Conservation (phyloP, 108 stramenopile genomes). For the Cafeteria roenbergensis region DNA sequence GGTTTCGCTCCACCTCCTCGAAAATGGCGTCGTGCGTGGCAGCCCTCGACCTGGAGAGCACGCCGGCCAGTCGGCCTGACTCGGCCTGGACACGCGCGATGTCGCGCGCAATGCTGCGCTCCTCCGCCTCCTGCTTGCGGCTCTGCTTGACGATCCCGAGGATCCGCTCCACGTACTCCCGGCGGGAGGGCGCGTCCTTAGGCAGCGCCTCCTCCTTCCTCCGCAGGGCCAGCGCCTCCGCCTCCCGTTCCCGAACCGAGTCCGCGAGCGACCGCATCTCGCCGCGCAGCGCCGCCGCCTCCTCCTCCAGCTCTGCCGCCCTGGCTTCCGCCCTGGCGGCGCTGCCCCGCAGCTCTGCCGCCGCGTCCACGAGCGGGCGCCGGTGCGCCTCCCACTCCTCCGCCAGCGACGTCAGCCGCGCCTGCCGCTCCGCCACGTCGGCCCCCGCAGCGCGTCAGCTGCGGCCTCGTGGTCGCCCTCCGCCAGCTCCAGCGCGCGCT, state of each 20-base stretch:
- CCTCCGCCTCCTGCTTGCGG: background rate
- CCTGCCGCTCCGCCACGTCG: background rate
- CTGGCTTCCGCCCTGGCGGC: background rate
- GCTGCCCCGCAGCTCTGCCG: background rate
- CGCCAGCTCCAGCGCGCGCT: background rate
- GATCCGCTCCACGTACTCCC: background rate
- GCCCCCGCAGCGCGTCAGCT: too few relatives aligned
- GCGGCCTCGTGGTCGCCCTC: background rate
- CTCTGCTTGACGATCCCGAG: background rate
- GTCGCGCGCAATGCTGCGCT: background rate
- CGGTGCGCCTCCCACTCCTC: background rate
- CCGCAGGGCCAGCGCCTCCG: background rate
- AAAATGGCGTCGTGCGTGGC: background rate
- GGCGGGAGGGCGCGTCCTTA: background rate
- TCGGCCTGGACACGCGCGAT: background rate
- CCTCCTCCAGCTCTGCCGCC: background rate
- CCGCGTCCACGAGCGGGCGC: background rate
- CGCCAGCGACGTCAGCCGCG: background rate
- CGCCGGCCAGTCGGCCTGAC: background rate
- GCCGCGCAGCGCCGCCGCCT: background rate
- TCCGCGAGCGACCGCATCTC: background rate
- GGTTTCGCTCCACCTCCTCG: background rate
- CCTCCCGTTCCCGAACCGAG: background rate
- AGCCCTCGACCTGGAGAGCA: background rate
- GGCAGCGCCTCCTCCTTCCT: background rate